Evolutionary conservation across 2,329 filamentous ascomycete genomes (phyloP), one percentile per base, ranked within the genome.

Genomic region (Fusarium marasasianum): DNA sequence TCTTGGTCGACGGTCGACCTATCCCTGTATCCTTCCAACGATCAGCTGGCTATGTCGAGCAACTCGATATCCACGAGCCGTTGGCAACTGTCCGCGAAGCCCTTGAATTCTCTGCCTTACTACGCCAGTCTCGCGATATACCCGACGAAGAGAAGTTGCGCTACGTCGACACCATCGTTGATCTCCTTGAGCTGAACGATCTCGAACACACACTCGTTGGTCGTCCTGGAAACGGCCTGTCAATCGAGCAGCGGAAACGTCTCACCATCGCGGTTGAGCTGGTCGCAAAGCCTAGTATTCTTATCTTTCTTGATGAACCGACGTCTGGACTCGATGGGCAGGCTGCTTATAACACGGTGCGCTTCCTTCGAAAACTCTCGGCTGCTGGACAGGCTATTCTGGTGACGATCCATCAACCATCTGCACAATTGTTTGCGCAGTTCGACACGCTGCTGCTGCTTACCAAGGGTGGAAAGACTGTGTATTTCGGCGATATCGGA

Each of bases 111-210:
- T 93, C 90, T 58, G 93, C 93, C 6, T 81, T 93, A 1, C 86
- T 96, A 17, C 89, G 94, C 57, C 94, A 96, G 78, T 90, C 90
- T 22, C 89, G 88, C 13, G 85, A 91, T 33, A 86, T 90, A 2
- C 83, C 91, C 1, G 86, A 86, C 2, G 83, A 89, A 60, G 93
- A 95, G 74, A 96, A 95, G 81, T 81, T 94, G 2, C 88, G 87
- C 4, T 96, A 95, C 71, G 93, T 95, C 9, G 89, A 94, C 57
- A 92, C 93, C 66, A 92, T 96, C 35, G 93, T 96, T 76, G 92
- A 94, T 75, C 81, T 88, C 0, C 74, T 89, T 0, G 86, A 87
- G 63, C 79, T 89, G 8, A 81, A 84, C 44, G 84, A 86, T n/a
- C 77, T 88, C 2, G 83, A 82, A 8, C 82, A 88, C 50, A 86